These are phyloP conservation scores for Rhodotorula sp. DNA, from an alignment of 1,284 basidiomycete species.

Conservation along the genomic window DNA sequence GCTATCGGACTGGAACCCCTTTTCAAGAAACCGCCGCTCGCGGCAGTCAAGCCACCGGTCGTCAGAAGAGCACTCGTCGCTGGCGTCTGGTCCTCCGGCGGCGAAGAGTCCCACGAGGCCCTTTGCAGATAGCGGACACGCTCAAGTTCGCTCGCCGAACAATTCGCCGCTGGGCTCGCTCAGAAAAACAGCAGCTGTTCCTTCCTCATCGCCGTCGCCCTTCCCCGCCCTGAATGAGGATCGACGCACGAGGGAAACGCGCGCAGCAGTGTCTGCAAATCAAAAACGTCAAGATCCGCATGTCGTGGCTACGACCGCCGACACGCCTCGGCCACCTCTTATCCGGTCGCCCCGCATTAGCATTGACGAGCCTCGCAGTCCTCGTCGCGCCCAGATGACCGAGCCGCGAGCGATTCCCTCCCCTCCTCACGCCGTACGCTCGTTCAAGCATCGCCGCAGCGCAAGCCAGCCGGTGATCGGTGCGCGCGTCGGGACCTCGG, in stretches of 20 bases:
- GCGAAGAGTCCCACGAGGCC: neutral
- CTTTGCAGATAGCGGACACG: neutral
- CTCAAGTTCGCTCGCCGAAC: too few relatives aligned
- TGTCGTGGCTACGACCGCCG: too few relatives aligned
- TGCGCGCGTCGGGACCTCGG: too few relatives aligned
- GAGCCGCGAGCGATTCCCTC: neutral
- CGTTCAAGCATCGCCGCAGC: neutral
- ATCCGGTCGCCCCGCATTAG: neutral
- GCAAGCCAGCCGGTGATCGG: neutral
- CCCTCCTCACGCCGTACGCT: too few relatives aligned
- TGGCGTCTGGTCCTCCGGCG: neutral
- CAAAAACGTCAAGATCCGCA: too few relatives aligned
- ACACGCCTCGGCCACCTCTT: neutral
- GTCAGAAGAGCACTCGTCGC: neutral
- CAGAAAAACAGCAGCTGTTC: too few relatives aligned
- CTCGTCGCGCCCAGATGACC: neutral
- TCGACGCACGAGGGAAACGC: too few relatives aligned
- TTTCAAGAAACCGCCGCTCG: constrained; percentile 12
- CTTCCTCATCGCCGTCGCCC: too few relatives aligned
- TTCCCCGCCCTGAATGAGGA: too few relatives aligned
- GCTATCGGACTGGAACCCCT: constrained; percentile 27
- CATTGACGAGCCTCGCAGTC: neutral
- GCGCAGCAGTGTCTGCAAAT: too few relatives aligned
- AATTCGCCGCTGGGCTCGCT: too few relatives aligned
- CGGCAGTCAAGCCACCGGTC: neutral